Evolutionary conservation across 177 flowering plant species (phyloP), one percentile per base, ranked within the genome.

Genomic region (Telopea speciosissima): DNA sequence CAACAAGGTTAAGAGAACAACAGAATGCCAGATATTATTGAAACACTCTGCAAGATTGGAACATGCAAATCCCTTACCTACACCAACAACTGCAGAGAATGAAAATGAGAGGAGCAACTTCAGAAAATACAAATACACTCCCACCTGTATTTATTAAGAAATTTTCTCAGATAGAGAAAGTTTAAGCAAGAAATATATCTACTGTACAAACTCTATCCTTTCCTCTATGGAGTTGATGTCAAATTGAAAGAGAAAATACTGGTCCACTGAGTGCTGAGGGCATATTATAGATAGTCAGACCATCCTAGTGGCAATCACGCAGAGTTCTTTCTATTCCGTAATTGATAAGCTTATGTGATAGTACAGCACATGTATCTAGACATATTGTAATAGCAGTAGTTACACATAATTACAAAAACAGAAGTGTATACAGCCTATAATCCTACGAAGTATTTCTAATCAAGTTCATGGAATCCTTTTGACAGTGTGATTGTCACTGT

Each of bases 61-160:
- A 14, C 19, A 74, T 5, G 9, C 40, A 4, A 56, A 10, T 26
- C 58, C 17, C 85, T 79, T 85, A 93, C 98, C 97, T 71, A 66
- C 25, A 25, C 88, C 86, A 68, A 84, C 21, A 25, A 83, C 62
- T 52, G 63, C 36, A 7, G 84, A 71, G 68, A 81, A 68, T 69
- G 86, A 81, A 67, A 77, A 70, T 21, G 83, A 74, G 31, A 78
- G 28, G 45, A 86, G 77, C 77, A 75, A 62, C 83, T 83, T 87
- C 66, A 83, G 73, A 62, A 85, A 17, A 79, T 81, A 89, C 23
- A 92, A 73, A 62, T 68, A 66, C 63, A 68, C 58, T 8, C 78
- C 79, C 10, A 79, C 86, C 97, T 92, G 92, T 58, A 16, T 24
- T 23, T 36, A n/a, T 65, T 17, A 58, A 68, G 66, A 68, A 68